Conservation (phyloP, 164 flowering plant species). For the Kalanchoe fedtschenkoi region DNA sequence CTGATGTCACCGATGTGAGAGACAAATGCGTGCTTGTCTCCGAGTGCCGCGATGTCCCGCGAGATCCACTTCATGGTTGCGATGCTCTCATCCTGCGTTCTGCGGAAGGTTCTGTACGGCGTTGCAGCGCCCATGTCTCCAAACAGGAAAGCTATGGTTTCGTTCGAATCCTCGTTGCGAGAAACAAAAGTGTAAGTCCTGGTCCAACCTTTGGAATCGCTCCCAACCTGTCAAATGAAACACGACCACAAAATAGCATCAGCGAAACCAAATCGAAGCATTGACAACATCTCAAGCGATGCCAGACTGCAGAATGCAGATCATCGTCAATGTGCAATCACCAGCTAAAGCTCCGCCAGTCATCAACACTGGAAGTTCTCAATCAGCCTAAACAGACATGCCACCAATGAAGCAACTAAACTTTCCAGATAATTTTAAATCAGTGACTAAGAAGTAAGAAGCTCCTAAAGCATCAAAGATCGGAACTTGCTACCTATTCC, state of each 20-base stretch:
- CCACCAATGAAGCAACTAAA: too few species aligned
- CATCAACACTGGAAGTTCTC: background rate
- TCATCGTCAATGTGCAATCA: background rate
- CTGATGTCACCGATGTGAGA: slow-evolving; percentile 98
- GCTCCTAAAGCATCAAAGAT: too few species aligned
- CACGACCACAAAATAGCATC: background rate
- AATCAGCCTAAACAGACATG: background rate
- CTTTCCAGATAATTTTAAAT: too few species aligned
- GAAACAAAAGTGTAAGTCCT: slow-evolving; percentile 56
- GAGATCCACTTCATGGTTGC: slow-evolving; percentile 81
- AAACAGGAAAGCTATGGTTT: slow-evolving; percentile 72
- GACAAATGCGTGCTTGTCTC: slow-evolving; percentile 73
- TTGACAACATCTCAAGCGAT: background rate
- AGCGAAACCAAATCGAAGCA: too few species aligned
- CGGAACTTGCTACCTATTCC: background rate
- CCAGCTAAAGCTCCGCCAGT: background rate
- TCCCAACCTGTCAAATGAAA: slow-evolving; percentile 58
- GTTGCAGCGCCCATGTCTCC: slow-evolving; percentile 94
- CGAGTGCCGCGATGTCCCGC: slow-evolving; percentile 79
- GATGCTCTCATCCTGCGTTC: slow-evolving; percentile 86
- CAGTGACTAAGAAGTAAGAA: too few species aligned
- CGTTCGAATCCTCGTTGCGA: slow-evolving; percentile 42
- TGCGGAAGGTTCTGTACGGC: slow-evolving; percentile 71
- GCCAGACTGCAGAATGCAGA: background rate
- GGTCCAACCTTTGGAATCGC: slow-evolving; percentile 83